Base-by-base conservation (phyloP, 345 rosid species). In the Gossypium australe region DNA sequence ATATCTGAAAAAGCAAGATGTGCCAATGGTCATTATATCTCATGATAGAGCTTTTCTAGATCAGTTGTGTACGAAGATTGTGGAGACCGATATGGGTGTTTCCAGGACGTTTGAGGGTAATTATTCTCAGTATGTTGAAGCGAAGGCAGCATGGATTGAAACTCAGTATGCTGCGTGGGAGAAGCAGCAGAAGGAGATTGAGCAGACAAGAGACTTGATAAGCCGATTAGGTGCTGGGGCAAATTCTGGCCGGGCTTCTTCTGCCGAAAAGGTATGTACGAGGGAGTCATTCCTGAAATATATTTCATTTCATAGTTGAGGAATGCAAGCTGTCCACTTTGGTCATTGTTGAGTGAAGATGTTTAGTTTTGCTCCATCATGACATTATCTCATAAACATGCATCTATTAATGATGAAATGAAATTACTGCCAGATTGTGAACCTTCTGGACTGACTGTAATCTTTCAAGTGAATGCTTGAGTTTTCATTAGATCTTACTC, bases 41-140 rank as follows among this genome's bases (percentile, higher is more conserved):
- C 97, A 94, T 27, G 98, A 94, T 85, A 82, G 98, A 70, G 98
- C 98, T 51, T 92, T 94, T 79, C 94, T 94, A 75, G 98, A 94
- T 86, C 94, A 89, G 83, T 78, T 94, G 27, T 94, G 98, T 80
- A 90, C 97, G 5, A 92, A 94, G 78, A 92, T 94, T 75, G 97
- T 94, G 80, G 98, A 94, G 83, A 94, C 97, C 14, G 98, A 94
- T 65, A 88, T 89, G 97, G 98, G 98, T 67, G 90, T 92, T 44
- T 89, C 97, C 16, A 86, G 92, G 80, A 90, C 98, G 2, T 94
- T 79, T 22, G 88, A 77, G 71, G 98, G 98, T 71, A 94, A 92
- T 72, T 94, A 94, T 82, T 94, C 98, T 77, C 92, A 88, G 84
- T 94, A 88, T 66, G 78, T 92, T 10, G 51, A 85, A 44, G 87